Evolutionary conservation across 2,329 filamentous ascomycete species (phyloP), one percentile per base, ranked within the genome.

Genomic region (Cyphellophora attinorum): DNA sequence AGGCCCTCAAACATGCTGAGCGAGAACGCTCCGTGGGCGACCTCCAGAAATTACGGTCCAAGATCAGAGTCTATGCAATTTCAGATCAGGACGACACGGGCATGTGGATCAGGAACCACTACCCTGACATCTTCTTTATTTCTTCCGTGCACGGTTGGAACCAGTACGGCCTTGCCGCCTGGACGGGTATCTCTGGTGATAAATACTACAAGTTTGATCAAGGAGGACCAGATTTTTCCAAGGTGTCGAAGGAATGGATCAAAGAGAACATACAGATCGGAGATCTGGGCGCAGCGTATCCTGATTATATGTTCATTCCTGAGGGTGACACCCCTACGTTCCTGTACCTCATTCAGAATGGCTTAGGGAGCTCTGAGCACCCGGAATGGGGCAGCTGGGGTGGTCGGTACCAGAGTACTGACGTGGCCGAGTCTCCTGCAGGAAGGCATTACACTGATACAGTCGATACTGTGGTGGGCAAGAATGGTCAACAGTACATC

Each of bases 71-170:
- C 6, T 74, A 74, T 48, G 55, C 71, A 21, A 74, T 76, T 35
- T 74, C 69, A 5, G 73, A 76, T 42, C 72, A 76, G 43, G 72
- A 76, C 40, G 65, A 77, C 40, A 65, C 67, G 0, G 71, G 70
- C 0, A 52, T 62, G 1, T 76, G 71, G 72, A 68, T 77, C 21
- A 64, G 72, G 11, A 53, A 58, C 29, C 62, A 59, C 3, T 76
- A 65, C 39, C 70, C 73, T 0, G 62, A 70, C 16, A 48, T 76
- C 5, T 68, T 72, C 44, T 76, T 73, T 50, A 72, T 77, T 35
- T 57, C 56, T 11, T 71, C 67, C 0, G 51, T 74, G 2, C 73
- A 76, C 46, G 70, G 62, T 5, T 76, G 65, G 63, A 70, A 69
- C 43, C 57, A 68, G 31, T 78, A 76, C 40, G 60, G 59, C 2